These are phyloP conservation scores for Sugiyamaella lignohabitans DNA, from an alignment of 805 yeast genomes.

Conservation along the genomic window DNA sequence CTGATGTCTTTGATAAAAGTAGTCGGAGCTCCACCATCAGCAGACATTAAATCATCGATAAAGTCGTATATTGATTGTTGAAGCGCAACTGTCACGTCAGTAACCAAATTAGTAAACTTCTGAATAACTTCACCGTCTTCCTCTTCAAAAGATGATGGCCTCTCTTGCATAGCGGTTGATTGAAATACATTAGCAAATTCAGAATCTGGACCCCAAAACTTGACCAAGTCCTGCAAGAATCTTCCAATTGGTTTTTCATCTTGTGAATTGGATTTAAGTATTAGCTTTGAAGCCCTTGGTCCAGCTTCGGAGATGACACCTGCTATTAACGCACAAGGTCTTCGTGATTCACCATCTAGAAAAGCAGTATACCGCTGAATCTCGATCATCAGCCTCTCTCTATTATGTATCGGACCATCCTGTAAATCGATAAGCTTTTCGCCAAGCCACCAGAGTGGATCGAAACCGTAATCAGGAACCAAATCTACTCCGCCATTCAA, in stretches of 20 bases:
- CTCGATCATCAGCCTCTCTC: conserved; percentile 22
- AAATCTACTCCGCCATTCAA: conserved; percentile 21
- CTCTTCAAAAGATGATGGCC: too few relatives aligned
- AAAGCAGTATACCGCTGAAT: conserved; percentile 29
- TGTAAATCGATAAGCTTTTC: conserved; percentile 15
- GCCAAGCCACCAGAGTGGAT: conserved; percentile 26
- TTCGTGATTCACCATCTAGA: conserved; percentile 25
- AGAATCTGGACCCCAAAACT: conserved; percentile 15
- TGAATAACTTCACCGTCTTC: conserved; percentile 4
- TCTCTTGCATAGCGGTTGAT: conserved; percentile 12
- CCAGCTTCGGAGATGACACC: conserved; percentile 12
- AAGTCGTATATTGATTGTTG: conserved; percentile 17
- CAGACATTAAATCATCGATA: conserved; percentile 17
- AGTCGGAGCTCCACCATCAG: conserved; percentile 4
- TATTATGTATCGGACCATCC: not conserved
- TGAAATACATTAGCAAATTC: conserved; percentile 11
- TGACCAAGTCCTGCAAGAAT: conserved; percentile 12
- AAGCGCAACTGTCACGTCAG: conserved; percentile 20
- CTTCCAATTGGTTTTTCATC: conserved; percentile 18
- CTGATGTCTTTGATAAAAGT: conserved; percentile 19
- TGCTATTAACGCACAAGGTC: conserved; percentile 22
- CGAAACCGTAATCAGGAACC: conserved; percentile 25
- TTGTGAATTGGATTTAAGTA: conserved; percentile 7
- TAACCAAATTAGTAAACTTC: conserved; percentile 13
- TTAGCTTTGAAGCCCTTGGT: conserved; percentile 2